Base-by-base conservation (phyloP, 257 asterid genomes). In the Gardenia jasminoides region DNA sequence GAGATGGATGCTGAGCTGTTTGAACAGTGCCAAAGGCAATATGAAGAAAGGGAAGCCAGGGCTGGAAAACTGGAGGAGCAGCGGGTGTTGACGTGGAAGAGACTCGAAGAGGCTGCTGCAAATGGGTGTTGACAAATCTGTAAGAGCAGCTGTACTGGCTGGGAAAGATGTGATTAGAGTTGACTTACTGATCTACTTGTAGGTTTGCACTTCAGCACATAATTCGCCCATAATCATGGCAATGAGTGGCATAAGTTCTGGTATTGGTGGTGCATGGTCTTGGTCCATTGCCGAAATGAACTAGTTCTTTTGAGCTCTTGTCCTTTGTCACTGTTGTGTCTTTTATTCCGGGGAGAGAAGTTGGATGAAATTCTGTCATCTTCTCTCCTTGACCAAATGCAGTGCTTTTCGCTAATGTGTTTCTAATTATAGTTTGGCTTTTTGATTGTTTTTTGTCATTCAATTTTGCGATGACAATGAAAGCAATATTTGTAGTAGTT, bases 1-100 rank as follows among this genome's bases (percentile, higher is more conserved):
- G 98, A 91, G 79, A 92, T 94, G 98, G 97, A 94, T 83, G 58
- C 83, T 10, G 96, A 91, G 76, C 86, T 94, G 68, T 94, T 92
- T 48, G 95, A 92, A 85, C 91, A 88, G 84, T 94, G 95, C 83
- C 96, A 88, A 74, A 85, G 77, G 82, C 85, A 87, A 66, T 83
- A 90, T 10, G 91, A 89, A 70, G 97, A 90, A 64, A 90, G 74
- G 81, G 89, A 85, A 84, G 92, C 91, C 47, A 81, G 73, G 79
- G 92, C 94, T 36, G 88, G 87, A 59, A 82, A 84, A 80, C 44
- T 82, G 19, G 85, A 88, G 80, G 94, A 88, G 83, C 88, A 86
- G 79, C 92, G 96, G 0, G 79, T 80, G 78, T 81, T 82, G 72
- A 70, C 87, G 33, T 94, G 97, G 98, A 92, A 88, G 88, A 91